Evolutionary conservation across 768 basidiomycete species (phyloP).

Genomic region (Termitomyces sp.): DNA sequence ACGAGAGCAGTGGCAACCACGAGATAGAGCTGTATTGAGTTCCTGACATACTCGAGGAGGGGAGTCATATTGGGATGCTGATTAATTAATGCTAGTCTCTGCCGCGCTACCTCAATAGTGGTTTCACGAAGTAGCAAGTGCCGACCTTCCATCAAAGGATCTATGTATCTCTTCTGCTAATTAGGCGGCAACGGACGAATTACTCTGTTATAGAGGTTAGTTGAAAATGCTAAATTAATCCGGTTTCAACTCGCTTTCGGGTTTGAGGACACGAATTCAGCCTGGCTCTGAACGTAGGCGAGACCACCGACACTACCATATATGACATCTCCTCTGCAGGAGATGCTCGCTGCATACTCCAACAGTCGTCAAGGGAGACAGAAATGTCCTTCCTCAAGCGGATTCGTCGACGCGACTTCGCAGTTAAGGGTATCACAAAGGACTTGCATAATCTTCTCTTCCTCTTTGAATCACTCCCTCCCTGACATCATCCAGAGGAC

Average conservation of each 20-base stretch:
- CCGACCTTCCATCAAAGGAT: constrained; percentile 44
- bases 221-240: neutral
- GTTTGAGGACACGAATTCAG: constrained; percentile 58
- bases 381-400: constrained; percentile 2
- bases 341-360: constrained; percentile 43
- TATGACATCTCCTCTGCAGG: constrained; percentile 70
- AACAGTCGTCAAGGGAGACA: constrained; percentile 34
- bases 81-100: constrained; percentile 5
- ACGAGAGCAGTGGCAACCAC: constrained; percentile 35
- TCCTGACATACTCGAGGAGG: constrained; percentile 33
- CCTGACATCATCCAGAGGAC: neutral
- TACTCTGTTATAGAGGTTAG: neutral
- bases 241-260: constrained; percentile 20
- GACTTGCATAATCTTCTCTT: constrained; percentile 26
- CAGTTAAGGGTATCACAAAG: constrained; percentile 37
- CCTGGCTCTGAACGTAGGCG: constrained; percentile 74
- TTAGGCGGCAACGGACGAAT: constrained; percentile 34
- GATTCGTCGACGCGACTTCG: constrained; percentile 19
- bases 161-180: constrained; percentile 40
- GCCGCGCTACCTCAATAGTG: constrained; percentile 25
- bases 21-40: constrained; percentile 41
- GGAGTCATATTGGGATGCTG: constrained; percentile 4
- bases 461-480: constrained; percentile 27
- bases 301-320: constrained; percentile 77
- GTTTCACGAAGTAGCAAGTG: constrained; percentile 43